These are phyloP conservation scores for Yamadazyma endophytica DNA, from an alignment of 805 yeast species.

Conservation along the genomic window DNA sequence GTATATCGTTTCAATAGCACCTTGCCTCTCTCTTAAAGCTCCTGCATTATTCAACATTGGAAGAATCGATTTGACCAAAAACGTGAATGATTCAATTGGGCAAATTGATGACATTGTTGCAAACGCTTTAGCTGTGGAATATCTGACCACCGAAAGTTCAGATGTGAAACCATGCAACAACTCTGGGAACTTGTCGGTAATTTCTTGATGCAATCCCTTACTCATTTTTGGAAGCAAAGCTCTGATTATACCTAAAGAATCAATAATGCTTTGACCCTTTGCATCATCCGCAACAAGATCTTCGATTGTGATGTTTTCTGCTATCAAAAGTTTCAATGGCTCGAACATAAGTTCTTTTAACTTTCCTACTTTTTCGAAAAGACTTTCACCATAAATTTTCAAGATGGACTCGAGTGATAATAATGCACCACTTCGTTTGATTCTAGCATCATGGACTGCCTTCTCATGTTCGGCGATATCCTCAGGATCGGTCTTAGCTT, in stretches of 20 bases:
- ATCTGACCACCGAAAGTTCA: constrained; percentile 76
- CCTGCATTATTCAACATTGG: constrained; percentile 81
- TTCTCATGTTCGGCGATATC: constrained; percentile 58
- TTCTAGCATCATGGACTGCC: constrained; percentile 67
- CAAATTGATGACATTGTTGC: constrained; percentile 70
- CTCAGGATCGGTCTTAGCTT: constrained; percentile 56
- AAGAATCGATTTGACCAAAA: constrained; percentile 68
- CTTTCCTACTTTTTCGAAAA: constrained; percentile 65
- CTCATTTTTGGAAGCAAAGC: constrained; percentile 66
- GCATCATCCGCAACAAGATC: constrained; percentile 36
- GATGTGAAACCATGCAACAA: constrained; percentile 61
- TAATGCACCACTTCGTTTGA: constrained; percentile 83
- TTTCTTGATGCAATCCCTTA: constrained; percentile 41
- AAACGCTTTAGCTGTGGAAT: constrained; percentile 84
- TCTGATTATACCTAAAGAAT: constrained; percentile 76
- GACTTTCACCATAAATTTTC: constrained; percentile 43
- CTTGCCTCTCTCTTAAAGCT: constrained; percentile 72
- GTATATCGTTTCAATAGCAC: constrained; percentile 87
- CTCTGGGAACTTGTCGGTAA: constrained; percentile 38
- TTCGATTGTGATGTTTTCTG: constrained; percentile 16
- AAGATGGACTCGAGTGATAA: constrained; percentile 62
- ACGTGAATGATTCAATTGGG: constrained; percentile 71
- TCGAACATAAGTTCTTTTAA: constrained; percentile 61
- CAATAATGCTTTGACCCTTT: constrained; percentile 77
- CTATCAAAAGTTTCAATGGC: constrained; percentile 46